phyloP scores from a whole-genome alignment of 495 filamentous ascomycete species.

The Penicillium bovifimosum region DNA sequence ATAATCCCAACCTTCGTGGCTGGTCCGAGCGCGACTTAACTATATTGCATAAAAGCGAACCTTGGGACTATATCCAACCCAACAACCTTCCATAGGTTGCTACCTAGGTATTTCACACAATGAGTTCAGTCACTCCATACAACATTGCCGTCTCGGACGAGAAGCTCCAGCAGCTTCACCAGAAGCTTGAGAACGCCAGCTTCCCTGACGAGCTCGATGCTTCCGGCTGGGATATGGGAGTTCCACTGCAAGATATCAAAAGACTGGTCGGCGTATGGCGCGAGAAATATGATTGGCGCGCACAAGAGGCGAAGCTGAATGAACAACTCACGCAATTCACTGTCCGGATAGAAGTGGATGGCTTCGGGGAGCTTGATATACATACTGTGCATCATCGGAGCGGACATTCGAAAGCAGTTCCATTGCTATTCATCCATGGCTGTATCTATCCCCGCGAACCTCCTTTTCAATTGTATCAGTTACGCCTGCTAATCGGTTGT shows the following conservation, averaged over 20 bases:
- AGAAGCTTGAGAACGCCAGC: constrained; percentile 36
- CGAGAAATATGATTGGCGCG: constrained; percentile 46
- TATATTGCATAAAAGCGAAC: neutral
- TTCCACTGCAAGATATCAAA: constrained; percentile 44
- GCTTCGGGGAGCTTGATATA: constrained; percentile 41
- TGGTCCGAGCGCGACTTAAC: neutral
- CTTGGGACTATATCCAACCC: no score
- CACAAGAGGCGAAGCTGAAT: constrained; percentile 38
- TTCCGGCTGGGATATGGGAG: constrained; percentile 44
- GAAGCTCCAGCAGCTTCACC: constrained; percentile 33
- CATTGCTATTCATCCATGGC: constrained; percentile 57
- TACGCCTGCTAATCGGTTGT: neutral
- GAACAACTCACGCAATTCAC: constrained; percentile 35
- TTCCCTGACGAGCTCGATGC: constrained; percentile 46
- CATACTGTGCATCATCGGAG: constrained; percentile 52
- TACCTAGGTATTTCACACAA: no score
- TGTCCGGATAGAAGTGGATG: constrained; percentile 27
- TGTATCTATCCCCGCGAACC: constrained; percentile 31
- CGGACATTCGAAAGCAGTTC: constrained; percentile 44
- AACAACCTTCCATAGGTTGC: neutral
- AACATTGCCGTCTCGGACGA: constrained; percentile 38
- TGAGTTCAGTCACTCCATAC: constrained; percentile 23
- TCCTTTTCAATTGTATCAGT: neutral
- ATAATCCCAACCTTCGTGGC: neutral
- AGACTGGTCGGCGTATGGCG: constrained; percentile 41